Percentiles rank a stretch among this genome's conserved stretches.
phyloP scores from a whole-genome alignment of 139 green algal genomes.

The Tetraselmis chui region DNA sequence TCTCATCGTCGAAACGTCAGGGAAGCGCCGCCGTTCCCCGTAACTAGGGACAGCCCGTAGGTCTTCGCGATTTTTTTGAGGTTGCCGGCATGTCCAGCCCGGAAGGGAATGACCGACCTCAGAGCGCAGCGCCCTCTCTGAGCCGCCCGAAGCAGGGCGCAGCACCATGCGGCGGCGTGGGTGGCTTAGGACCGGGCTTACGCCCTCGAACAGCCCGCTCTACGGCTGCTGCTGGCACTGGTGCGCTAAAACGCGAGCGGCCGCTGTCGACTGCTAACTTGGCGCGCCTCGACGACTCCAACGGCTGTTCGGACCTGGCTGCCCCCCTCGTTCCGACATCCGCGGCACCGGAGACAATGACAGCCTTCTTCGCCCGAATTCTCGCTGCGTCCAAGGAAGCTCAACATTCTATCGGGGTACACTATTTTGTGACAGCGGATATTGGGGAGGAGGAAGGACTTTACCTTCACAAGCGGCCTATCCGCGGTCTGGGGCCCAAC shows the following conservation, averaged over 20 bases:
- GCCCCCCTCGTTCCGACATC: too few species aligned
- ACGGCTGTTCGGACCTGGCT: background rate
- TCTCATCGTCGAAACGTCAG: too few species aligned
- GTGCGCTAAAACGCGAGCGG: background rate
- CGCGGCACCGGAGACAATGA: background rate
- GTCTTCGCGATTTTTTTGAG: too few species aligned
- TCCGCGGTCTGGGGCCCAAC: background rate
- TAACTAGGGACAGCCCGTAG: too few species aligned
- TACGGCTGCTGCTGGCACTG: background rate
- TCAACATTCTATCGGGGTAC: background rate
- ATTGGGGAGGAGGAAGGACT: conserved; percentile 29
- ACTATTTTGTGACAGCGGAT: background rate
- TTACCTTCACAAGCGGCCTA: conserved; percentile 36
- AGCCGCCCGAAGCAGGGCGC: background rate
- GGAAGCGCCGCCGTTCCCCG: too few species aligned
- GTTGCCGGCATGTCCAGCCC: background rate
- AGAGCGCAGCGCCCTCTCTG: background rate
- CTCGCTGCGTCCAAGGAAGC: background rate
- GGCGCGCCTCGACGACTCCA: background rate
- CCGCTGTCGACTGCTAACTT: background rate
- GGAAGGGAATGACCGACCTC: background rate
- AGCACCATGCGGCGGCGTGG: background rate
- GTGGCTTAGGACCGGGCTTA: background rate
- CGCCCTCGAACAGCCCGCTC: background rate
- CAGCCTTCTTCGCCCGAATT: background rate